A percentile compares a stretch with the other conserved stretches of the same genome.
These are phyloP conservation scores for Phytophthora tubulina DNA, from an alignment of 352 stramenopile genomes.

Conservation along the genomic window DNA sequence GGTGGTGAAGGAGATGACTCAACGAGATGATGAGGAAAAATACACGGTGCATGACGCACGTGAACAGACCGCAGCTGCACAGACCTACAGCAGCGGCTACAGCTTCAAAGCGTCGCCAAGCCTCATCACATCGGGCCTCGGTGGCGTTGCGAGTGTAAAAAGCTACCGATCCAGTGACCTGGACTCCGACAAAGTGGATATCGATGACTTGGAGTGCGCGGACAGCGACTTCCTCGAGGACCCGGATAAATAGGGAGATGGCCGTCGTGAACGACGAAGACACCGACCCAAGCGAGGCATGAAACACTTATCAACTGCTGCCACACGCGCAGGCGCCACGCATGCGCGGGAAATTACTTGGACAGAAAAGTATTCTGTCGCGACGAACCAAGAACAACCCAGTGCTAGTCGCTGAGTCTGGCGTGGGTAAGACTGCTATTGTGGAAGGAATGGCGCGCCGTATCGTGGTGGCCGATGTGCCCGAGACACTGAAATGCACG, in stretches of 20 bases:
- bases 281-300: slow-evolving; percentile 53
- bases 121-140: slow-evolving; percentile 28
- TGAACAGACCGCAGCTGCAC: slow-evolving; percentile 25
- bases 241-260: slow-evolving; percentile 62
- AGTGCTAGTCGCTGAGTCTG: slow-evolving; percentile 95
- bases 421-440: slow-evolving; percentile 97
- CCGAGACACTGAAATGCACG: slow-evolving; percentile 91
- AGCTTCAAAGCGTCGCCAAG: slow-evolving; percentile 18
- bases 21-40: no score
- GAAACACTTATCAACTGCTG: slow-evolving; percentile 78
- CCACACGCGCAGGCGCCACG: slow-evolving; percentile 67
- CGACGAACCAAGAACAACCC: slow-evolving; percentile 99
- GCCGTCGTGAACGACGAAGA: slow-evolving; percentile 78
- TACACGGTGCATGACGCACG: no score
- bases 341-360: no score
- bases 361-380: slow-evolving; percentile 87
- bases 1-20: no score
- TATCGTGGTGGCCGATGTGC: slow-evolving; percentile 97
- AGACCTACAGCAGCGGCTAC: slow-evolving; percentile 34
- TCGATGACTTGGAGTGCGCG: slow-evolving; percentile 47
- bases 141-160: slow-evolving; percentile 32
- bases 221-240: slow-evolving; percentile 60
- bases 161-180: slow-evolving; percentile 38
- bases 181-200: slow-evolving; percentile 16
- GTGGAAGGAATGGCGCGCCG: slow-evolving; percentile 95